Base-by-base conservation (phyloP, 495 filamentous ascomycete species). In the Aspergillus bertholletiae region DNA sequence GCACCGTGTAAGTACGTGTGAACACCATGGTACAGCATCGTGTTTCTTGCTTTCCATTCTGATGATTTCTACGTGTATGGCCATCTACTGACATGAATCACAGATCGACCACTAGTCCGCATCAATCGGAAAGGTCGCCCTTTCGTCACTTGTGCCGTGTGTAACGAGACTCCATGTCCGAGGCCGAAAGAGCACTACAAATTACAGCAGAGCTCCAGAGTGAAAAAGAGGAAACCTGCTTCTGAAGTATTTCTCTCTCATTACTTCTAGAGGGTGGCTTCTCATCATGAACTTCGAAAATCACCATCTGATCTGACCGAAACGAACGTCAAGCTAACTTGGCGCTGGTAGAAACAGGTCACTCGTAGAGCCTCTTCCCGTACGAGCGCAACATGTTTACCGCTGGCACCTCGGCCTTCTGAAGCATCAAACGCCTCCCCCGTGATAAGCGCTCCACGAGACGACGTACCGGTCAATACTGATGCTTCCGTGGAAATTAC, bases 101-200 rank as follows among this genome's bases (percentile, higher is more conserved):
- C 40, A 57, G 94, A 97, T 74, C 88, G 94, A 61, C 89, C 89
- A 55, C 82, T 98, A 46, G 85, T 87, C 62, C 91, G 90, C 70
- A 96, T 97, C 78, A 93, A 94, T 76, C 93, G 95, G 70, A 97
- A 98, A 66, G 94, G 94, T 63, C 88, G 94, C 53, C 94, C 94
- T 41, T 93, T 97, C 56, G 92, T 92, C 59, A 92, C 96, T 82
- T 98, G 94, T 71, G 82, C 88, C 57, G 87, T 97, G 70, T 98
- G 94, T 74, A 87, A 92, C 62, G 86, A 90, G 66, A 83, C 86
- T 21, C 88, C 93, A 64, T 92, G 94, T 76, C 90, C 91, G 72
- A 88, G 89, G 57, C 90, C 93, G 41, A 84, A 88, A 30, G 86
- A 92, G 46, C 94, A 98, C 68, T 83, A 90, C 62, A 90, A 91